Evolutionary conservation across 2,329 filamentous ascomycete species (phyloP), one percentile per base, ranked within the genome.

Genomic region (Colletotrichum sp.): DNA sequence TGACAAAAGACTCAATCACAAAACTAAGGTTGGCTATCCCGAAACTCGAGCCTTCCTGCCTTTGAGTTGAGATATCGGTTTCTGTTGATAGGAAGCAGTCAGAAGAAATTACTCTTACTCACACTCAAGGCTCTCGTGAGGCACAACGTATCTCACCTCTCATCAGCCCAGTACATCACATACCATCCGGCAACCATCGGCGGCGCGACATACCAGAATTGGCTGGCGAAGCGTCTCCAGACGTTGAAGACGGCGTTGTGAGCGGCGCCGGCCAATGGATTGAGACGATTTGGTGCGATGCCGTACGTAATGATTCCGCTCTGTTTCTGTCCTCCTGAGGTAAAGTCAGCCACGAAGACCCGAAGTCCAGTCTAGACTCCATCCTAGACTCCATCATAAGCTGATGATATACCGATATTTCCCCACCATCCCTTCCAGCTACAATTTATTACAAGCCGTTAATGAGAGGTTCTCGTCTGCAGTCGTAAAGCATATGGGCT

Each of bases 201-300:
- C 75, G 97, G 94, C 34, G 93, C 91, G 86, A 96, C 93, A 91
- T 96, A 99, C 81, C 98, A 92, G 80, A 98, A 92, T 90, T 99
- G 96, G 81, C 90, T 86, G 85, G 92, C 93, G 87, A 94, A 95
- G 82, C 97, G 93, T 86, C 97, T 93, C 91, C 94, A 98, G 81
- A 92, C 93, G 92, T 99, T 99, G 93, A 98, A 99, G 89, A 99
- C 87, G 83, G 96, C 96, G 80, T 93, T 94, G 81, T 61, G 59
- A 32, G 59, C 59, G 28, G 1, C 28, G 18, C 95, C 95, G 78
- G 95, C 95, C 79, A 98, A 90, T 77, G 96, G 94, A 82, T 95
- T 93, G 89, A 98, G 96, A 84, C 95, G 94, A 91, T 99, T 99
- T 80, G 94, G 87, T 80, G 95, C 93, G 80, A 99, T 84, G 79